Evolutionary conservation across 306 rosid genomes (phyloP).

Genomic region (Herpetospermum pedunculosum): DNA sequence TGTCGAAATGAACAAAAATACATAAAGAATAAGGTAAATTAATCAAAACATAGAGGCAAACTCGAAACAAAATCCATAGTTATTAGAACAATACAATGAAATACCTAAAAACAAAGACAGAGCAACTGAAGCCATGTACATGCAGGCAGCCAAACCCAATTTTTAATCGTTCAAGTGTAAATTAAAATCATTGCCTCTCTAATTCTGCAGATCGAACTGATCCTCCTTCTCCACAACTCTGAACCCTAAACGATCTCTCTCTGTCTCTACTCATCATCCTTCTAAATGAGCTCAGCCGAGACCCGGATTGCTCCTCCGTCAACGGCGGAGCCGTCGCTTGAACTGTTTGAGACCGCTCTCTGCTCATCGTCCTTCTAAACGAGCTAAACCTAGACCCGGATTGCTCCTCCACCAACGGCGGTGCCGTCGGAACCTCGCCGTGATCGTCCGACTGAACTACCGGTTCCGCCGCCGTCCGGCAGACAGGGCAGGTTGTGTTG

Average conservation of each 20-base stretch:
- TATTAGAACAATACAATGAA: background rate
- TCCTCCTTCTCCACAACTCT: slow-evolving; percentile 6
- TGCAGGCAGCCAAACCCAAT: background rate
- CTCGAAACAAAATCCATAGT: background rate
- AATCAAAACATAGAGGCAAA: background rate
- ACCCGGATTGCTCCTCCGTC: slow-evolving; percentile 4
- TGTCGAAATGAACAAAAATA: too few species aligned
- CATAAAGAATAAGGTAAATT: background rate
- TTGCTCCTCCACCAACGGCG: background rate
- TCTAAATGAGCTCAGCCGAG: slow-evolving; percentile 9
- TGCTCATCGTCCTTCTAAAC: slow-evolving; percentile 1
- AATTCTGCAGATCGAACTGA: background rate
- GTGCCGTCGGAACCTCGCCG: slow-evolving; percentile 3
- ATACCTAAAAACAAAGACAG: background rate
- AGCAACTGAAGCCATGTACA: background rate
- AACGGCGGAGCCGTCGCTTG: slow-evolving; percentile 12
- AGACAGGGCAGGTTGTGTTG: slow-evolving; percentile 3
- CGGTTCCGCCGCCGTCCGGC: slow-evolving; percentile 1
- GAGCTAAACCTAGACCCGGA: background rate
- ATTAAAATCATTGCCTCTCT: slow-evolving; percentile 4
- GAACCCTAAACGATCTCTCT: slow-evolving; percentile 8
- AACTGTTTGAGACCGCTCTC: background rate
- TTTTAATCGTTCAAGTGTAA: background rate
- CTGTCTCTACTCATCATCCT: slow-evolving; percentile 4
- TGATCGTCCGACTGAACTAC: background rate